A percentile compares a stretch with the other conserved stretches of the same genome.
Evolutionary conservation across 371 early-diverging fungal genomes (phyloP).

Genomic region (Batkoa obscura): DNA sequence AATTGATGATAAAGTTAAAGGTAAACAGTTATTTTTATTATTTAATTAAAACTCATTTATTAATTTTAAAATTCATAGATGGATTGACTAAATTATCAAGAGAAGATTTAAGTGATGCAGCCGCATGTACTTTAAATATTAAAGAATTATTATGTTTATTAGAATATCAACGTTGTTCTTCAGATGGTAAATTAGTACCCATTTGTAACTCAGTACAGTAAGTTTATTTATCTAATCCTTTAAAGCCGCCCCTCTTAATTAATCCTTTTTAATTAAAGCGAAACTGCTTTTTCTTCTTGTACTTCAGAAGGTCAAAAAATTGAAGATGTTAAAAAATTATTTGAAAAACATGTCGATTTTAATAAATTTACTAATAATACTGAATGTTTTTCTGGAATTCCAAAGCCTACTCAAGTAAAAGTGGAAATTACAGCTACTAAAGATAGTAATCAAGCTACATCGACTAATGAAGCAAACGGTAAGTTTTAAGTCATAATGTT

Average conservation of each 20-base stretch:
- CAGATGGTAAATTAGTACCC: neutral
- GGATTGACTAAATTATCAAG: neutral
- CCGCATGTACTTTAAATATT: neutral
- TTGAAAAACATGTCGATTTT: neutral
- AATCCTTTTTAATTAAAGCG: too few species aligned
- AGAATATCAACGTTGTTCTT: neutral
- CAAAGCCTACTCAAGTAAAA: neutral
- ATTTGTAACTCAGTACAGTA: neutral
- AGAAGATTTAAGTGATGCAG: neutral
- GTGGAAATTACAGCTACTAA: too few species aligned
- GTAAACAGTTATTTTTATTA: neutral
- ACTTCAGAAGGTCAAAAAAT: neutral
- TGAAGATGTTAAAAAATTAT: neutral
- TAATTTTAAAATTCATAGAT: neutral
- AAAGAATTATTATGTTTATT: neutral
- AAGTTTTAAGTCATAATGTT: too few species aligned
- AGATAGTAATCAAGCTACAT: too few species aligned
- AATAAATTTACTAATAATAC: too few species aligned
- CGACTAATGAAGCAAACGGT: too few species aligned
- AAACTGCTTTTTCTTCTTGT: neutral
- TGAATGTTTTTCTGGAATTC: neutral
- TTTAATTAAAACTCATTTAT: neutral
- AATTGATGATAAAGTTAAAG: neutral
- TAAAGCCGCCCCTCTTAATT: neutral
- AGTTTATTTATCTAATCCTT: too few species aligned